Base-by-base conservation (phyloP, 805 yeast genomes). In the Hanseniaspora lindneri region DNA sequence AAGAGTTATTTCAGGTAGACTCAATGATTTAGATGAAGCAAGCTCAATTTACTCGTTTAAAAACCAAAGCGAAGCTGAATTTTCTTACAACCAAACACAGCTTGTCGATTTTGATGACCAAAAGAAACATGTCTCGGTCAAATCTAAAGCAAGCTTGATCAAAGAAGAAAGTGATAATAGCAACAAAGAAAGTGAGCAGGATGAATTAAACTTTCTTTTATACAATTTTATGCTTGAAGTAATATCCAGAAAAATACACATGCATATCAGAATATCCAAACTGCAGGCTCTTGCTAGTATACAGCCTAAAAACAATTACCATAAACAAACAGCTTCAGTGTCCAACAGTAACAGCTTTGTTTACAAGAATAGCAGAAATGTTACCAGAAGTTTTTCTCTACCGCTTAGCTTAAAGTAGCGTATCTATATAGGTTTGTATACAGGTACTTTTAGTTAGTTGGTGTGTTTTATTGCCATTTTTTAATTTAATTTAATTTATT, bases 1-100 rank as follows among this genome's bases (percentile, higher is more conserved):
- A 7, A 36, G 42, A 29, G 42, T 44, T 5, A 44, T 48, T 9
- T 41, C 46, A 17, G 46, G 51, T 14, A 39, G 24, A 11, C 30
- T 48, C 25, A 33, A 41, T 32, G 47, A 35, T 9, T 34, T n/a
- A 16, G 47, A 42, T 29, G 39, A 42, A 24, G 28, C 11, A 36
- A 36, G 40, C 19, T 16, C 14, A 13, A 4, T 23, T 27, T 13
- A 21, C 4, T 25, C 13, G 4, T 25, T 16, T 7, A 23, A 4
- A 23, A 21, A 21, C 28, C 4, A 9, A 3, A 24, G 28, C 16
- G 27, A 36, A 4, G 21, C 6, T 16, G 23, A 16, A 4, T 33
- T 33, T 13, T 33, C 37, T 6, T 36, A 44, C 19, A 36, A 44
- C 5, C 21, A 23, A 5, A 33, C 43, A 19, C 39, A 41, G 21